Percentiles rank a stretch among this genome's conserved stretches.
These are phyloP conservation scores for Mycena venus DNA, from an alignment of 768 basidiomycete genomes.

Conservation along the genomic window DNA sequence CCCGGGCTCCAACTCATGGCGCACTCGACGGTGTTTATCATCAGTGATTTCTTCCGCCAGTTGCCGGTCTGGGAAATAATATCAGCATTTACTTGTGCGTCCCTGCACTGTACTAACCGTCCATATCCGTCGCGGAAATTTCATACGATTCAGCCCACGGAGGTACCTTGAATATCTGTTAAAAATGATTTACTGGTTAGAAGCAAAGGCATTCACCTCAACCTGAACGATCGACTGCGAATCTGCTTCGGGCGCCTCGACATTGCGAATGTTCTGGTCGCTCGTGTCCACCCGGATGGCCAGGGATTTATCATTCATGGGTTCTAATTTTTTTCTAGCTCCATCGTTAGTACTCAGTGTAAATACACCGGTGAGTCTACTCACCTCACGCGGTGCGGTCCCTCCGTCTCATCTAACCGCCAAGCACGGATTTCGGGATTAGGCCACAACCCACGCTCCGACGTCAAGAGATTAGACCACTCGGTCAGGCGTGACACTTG, in stretches of 20 bases:
- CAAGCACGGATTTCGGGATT: slow-evolving; percentile 66
- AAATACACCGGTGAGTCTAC: slow-evolving; percentile 16
- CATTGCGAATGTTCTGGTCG: slow-evolving; percentile 60
- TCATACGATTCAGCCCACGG: slow-evolving; percentile 84
- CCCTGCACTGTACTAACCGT: slow-evolving; percentile 56
- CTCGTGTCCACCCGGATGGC: slow-evolving; percentile 62
- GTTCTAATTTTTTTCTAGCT: slow-evolving; percentile 83
- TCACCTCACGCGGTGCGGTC: slow-evolving; percentile 88
- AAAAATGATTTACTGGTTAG: neutral
- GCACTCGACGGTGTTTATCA: slow-evolving; percentile 89
- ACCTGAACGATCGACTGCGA: slow-evolving; percentile 62
- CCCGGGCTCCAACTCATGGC: slow-evolving; percentile 89
- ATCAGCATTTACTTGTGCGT: neutral
- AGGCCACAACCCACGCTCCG: slow-evolving; percentile 90
- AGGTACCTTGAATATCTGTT: slow-evolving; percentile 53
- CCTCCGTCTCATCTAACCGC: slow-evolving; percentile 93
- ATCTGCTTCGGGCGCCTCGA: slow-evolving; percentile 66
- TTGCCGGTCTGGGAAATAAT: slow-evolving; percentile 57
- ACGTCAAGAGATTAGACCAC: slow-evolving; percentile 72
- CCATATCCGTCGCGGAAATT: slow-evolving; percentile 71
- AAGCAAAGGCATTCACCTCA: slow-evolving; percentile 46
- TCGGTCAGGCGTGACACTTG: slow-evolving; percentile 73
- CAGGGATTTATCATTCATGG: slow-evolving; percentile 62
- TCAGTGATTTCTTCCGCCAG: slow-evolving; percentile 85
- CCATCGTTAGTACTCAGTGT: neutral